Base-by-base conservation (phyloP, 2,329 filamentous ascomycete genomes). In the Pleomassaria siparia region DNA sequence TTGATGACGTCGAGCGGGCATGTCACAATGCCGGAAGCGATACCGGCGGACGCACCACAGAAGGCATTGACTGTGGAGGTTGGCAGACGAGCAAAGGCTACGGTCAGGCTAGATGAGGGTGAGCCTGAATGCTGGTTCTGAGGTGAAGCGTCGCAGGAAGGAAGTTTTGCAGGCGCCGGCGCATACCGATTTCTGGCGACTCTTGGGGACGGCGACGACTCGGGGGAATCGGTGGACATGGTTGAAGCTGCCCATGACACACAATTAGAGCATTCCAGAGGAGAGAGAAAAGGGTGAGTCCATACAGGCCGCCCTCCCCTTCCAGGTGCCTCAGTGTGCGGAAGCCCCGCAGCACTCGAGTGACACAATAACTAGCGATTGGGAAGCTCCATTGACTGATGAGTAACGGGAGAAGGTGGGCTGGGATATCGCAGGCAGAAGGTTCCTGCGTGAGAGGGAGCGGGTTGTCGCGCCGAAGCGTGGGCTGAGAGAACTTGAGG, bases 1-100 rank as follows among this genome's bases (percentile, higher is more conserved):
- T 99, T 99, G 73, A 99, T 97, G 53, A 99, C 94, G 77, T 99
- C 94, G 59, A 99, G 85, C 33, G 94, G 94, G 70, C 94, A 99
- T 44, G 92, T 97, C 56, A 96, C 89, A 46, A 99, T 83, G 42
- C 94, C 94, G 7, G 91, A 96, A 18, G 90, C 91, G 63, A 97
- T 89, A 41, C 94, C 94, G 42, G 91, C 92, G 48, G 89, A 80
- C 40, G 91, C 92, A 46, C 94, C 94, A 35, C 90, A 87, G 47
- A 96, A 78, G 53, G 90, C 89, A 70, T 95, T 89, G 70, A 97
- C 75, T 49, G 77, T 80, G 42, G 74, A 71, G 48, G 79, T 75
- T 24, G 83, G 81, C 42, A 85, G 68, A 29, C 69, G 72, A 47
- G 74, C 67, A 24, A 65, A 68, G 56, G 59, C 69, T 60, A 72